Conservation (phyloP, 2,329 filamentous ascomycete species). For the Alternaria postmessia region DNA sequence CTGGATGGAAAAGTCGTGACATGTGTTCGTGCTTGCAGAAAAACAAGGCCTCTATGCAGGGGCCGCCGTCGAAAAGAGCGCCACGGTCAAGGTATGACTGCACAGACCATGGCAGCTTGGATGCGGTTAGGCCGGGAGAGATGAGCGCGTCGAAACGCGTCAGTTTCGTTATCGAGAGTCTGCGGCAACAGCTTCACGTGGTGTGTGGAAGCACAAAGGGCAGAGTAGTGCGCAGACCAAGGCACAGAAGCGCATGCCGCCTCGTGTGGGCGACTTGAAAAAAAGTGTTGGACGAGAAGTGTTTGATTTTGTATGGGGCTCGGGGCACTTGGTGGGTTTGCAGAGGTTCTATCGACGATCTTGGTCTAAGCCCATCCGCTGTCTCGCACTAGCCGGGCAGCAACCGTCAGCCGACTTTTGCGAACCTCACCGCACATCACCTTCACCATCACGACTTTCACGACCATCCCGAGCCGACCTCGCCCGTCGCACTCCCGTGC, state of each 20-base stretch:
- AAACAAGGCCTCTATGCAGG: constrained; percentile 29
- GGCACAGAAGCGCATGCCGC: neutral
- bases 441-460: constrained; percentile 33
- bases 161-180: constrained; percentile 21
- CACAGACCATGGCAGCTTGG: constrained; percentile 17
- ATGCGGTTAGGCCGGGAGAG: constrained; percentile 15
- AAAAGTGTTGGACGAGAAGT: constrained; percentile 12
- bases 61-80: constrained; percentile 21
- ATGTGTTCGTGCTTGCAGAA: constrained; percentile 37
- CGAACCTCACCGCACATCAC: constrained; percentile 29
- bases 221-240: constrained; percentile 10
- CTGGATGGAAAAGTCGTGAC: constrained; percentile 34
- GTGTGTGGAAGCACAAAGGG: constrained; percentile 4
- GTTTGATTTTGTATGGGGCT: constrained; percentile 10
- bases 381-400: constrained; percentile 22
- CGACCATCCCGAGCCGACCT: constrained; percentile 31
- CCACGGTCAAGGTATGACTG: constrained; percentile 9
- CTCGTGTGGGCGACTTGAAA: constrained; percentile 3
- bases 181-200: constrained; percentile 16
- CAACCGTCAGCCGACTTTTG: constrained; percentile 22
- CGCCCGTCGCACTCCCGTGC: constrained; percentile 38
- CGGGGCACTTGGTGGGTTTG: constrained; percentile 16
- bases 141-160: constrained; percentile 31
- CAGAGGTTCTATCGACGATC: constrained; percentile 22
- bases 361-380: constrained; percentile 14